Base-by-base conservation (phyloP, 306 rosid species). In the peach (Prunus persica) region DNA sequence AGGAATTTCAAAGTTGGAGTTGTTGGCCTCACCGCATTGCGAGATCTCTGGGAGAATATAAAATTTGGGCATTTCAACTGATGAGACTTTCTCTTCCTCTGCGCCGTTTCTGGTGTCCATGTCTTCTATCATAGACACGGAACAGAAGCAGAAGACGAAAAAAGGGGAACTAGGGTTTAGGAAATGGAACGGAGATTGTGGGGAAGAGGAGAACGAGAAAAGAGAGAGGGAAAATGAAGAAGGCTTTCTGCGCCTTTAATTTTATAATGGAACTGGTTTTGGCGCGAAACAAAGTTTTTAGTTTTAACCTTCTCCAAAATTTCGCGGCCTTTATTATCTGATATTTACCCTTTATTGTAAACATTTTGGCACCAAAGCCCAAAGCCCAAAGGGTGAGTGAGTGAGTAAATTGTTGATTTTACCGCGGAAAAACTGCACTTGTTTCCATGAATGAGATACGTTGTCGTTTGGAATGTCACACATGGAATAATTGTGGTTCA, bases 231-330 rank as follows among this genome's bases (percentile, higher is more conserved):
- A 11, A 22, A 58, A 6, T 8, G 52, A 11, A 18, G 32, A 20
- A 27, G 1, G 49, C 8, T n/a, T 32, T 41, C 15, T 13, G 34
- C 68, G 52, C 64, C 2, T 24, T 69, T 24, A 11, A 0, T 52
- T 70, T 62, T 73, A 61, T 70, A 71, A 0, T 3, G 54, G 5
- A 13, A 3, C 2, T 2, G 13, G 6, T 25, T 14, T 8, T 85
- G 84, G 91, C 91, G 91, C 91, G 34, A 88, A 76, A 76, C 4
- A 6, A 6, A 38, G 52, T 34, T 72, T 34, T 13, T 14, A 12
- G 46, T 50, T 75, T 28, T 75, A 70, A 62, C 63, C 10, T 7
- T 71, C 0, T 18, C 55, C 27, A 41, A 52, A 28, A 45, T 38
- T 71, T 80, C 73, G 79, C 76, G 76, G 84, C 14, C 10, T 14